Conservation (phyloP, 116 monocot species). For the Trichopus zeylanicus region DNA sequence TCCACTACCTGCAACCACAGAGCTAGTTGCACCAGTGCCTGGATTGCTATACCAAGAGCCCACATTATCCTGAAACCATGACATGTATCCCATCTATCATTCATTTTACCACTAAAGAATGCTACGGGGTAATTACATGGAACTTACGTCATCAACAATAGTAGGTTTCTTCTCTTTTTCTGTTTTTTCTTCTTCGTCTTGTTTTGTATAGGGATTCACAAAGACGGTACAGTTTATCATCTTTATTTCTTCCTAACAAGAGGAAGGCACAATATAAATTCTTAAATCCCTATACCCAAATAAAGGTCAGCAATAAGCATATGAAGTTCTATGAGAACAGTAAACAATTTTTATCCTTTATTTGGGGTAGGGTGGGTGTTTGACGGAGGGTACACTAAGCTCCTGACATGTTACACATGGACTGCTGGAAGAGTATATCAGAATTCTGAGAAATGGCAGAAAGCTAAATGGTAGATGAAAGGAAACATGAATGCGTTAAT, state of each 20-base stretch:
- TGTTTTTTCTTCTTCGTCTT: conserved; percentile 69
- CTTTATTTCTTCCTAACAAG: conserved; percentile 88
- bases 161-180: conserved; percentile 43
- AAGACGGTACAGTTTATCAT: conserved; percentile 58
- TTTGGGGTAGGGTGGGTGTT: no score
- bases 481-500: no score
- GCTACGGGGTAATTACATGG: neutral
- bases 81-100: neutral
- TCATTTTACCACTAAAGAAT: neutral
- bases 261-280: neutral
- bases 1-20: conserved; percentile 32
- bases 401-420: no score
- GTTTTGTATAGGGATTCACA: conserved; percentile 93
- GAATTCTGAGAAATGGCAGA: no score
- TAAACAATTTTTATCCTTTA: no score
- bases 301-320: no score
- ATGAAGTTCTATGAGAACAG: no score
- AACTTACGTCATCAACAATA: conserved; percentile 44
- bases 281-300: no score
- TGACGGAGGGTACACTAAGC: no score
- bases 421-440: no score
- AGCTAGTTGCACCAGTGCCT: conserved; percentile 38
- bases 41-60: conserved; percentile 95
- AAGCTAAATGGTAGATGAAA: no score
- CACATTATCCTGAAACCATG: conserved; percentile 46